A percentile compares a stretch with the other conserved stretches of the same genome.
Evolutionary conservation across 768 basidiomycete species (phyloP).

Genomic region (Hypsizygus marmoreus): DNA sequence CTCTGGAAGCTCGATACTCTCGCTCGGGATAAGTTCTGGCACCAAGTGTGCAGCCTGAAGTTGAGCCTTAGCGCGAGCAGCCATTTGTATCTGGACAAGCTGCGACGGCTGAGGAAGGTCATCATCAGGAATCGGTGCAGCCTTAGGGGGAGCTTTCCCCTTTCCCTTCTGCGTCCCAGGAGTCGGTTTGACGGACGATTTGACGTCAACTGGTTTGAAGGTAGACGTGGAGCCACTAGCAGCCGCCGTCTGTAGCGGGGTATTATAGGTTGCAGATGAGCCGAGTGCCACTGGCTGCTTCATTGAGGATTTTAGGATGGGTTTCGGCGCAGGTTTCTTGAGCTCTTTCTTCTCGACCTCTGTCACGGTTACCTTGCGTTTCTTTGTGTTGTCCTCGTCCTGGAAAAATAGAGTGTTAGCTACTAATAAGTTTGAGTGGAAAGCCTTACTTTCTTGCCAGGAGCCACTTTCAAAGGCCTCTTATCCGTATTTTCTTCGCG

Average conservation of each 20-base stretch:
- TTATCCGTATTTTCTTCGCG: constrained; percentile 78
- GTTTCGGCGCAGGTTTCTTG: constrained; percentile 60
- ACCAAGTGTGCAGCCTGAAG: constrained; percentile 57
- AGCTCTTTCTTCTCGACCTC: constrained; percentile 55
- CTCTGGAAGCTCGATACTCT: constrained; percentile 90
- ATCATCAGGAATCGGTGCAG: constrained; percentile 42
- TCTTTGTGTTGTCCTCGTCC: constrained; percentile 75
- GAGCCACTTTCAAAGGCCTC: constrained; percentile 51
- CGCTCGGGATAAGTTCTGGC: constrained; percentile 57
- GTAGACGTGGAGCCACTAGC: constrained; percentile 24
- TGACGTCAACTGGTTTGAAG: constrained; percentile 37
- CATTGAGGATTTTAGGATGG: constrained; percentile 46
- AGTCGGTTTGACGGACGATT: constrained; percentile 30
- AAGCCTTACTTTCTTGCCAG: constrained; percentile 55
- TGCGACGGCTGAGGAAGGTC: constrained; percentile 63
- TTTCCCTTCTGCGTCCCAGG: constrained; percentile 44
- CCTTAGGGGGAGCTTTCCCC: constrained; percentile 41
- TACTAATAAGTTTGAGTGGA: not conserved
- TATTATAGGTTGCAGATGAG: constrained; percentile 42
- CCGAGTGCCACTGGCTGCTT: constrained; percentile 39
- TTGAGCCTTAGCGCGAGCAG: constrained; percentile 69
- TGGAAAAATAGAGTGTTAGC: constrained; percentile 22
- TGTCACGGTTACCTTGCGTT: constrained; percentile 62
- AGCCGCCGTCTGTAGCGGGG: constrained; percentile 31
- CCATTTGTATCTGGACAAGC: constrained; percentile 66